Evolutionary conservation across 306 rosid species (phyloP), one percentile per base, ranked within the genome.

Genomic region (Dalbergia oliveri): DNA sequence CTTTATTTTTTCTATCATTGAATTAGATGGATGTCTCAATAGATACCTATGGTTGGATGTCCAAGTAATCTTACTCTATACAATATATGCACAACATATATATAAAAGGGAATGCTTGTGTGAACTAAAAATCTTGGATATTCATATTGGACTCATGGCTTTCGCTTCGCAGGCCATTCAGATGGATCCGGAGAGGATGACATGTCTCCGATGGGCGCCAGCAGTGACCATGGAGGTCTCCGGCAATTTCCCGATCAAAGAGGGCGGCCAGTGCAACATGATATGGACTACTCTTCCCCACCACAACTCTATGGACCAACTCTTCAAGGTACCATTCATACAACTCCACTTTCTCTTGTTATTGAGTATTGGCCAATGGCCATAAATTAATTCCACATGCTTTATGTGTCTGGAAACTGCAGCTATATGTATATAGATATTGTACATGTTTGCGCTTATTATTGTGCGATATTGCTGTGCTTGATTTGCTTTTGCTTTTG

Each of bases 171-270:
- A 85, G 88, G 93, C 34, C 91, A 88, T 69, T 88, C 94, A 2
- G 94, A 90, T 54, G 91, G 91, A 39, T 90, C 94, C 5, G 91
- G 91, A 12, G 94, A 90, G 43, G 94, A 90, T 16, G 94, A 90
- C 3, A 41, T 82, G 15, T 85, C 87, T 6, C 91, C 87, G 0
- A 43, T 86, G 11, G 80, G 83, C 1, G 70, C 79, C 50, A 61
- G 58, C 41, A 18, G 41, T 2, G 86, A 85, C 39, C 71, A 73
- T n/a, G 66, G 76, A n/a, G 56, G 73, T 12, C 9, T 84, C 8
- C 69, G 63, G 37, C 89, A 83, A 37, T 84, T 43, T 57, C 6
- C 81, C 7, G 90, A 86, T 57, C 89, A 85, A 69, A 63, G 87
- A 57, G 88, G 88, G 72, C 82, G 72, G 51, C 74, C 84, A 6